Evolutionary conservation across 2,329 filamentous ascomycete species (phyloP).

Genomic region (Diplodia intermedia): DNA sequence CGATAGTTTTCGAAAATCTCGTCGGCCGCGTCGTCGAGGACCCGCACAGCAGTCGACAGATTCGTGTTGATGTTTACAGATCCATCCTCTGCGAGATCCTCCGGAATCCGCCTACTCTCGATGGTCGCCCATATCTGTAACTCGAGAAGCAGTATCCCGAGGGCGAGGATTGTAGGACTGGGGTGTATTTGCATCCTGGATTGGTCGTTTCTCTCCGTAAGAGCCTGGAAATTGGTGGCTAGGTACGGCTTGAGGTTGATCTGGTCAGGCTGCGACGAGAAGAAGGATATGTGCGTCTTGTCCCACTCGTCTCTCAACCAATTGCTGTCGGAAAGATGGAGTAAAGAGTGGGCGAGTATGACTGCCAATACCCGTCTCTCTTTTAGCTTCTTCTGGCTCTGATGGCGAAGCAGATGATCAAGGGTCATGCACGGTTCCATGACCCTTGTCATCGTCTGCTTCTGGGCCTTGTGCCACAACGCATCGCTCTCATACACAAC

Average conservation of each 20-base stretch:
- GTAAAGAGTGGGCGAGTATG: conserved; percentile 27
- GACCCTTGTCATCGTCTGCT: not conserved
- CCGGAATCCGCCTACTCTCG: not conserved
- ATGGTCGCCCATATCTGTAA: conserved; percentile 20
- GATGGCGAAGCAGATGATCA: conserved; percentile 15
- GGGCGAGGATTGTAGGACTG: conserved; percentile 15
- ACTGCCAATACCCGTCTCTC: conserved; percentile 27
- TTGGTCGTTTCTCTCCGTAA: not conserved
- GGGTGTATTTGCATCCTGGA: not conserved
- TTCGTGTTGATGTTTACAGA: conserved; percentile 18
- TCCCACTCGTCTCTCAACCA: conserved; percentile 16
- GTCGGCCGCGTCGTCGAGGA: conserved; percentile 10
- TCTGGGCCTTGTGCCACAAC: not conserved
- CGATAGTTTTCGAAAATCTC: conserved; percentile 14
- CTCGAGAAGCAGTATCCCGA: conserved; percentile 24
- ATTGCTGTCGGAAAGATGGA: not conserved
- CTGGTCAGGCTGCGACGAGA: not conserved
- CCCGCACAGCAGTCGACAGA: conserved; percentile 14
- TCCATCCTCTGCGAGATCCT: conserved; percentile 17
- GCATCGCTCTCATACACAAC: not conserved
- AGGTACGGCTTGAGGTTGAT: not conserved
- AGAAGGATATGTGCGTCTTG: conserved; percentile 19
- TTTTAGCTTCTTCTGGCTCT: conserved; percentile 5
- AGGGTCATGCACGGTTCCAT: not conserved
- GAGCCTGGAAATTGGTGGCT: not conserved